A percentile compares a stretch with the other conserved stretches of the same genome.
Conservation (phyloP, 2,329 filamentous ascomycete species). For the Epichloe hybrida region DNA sequence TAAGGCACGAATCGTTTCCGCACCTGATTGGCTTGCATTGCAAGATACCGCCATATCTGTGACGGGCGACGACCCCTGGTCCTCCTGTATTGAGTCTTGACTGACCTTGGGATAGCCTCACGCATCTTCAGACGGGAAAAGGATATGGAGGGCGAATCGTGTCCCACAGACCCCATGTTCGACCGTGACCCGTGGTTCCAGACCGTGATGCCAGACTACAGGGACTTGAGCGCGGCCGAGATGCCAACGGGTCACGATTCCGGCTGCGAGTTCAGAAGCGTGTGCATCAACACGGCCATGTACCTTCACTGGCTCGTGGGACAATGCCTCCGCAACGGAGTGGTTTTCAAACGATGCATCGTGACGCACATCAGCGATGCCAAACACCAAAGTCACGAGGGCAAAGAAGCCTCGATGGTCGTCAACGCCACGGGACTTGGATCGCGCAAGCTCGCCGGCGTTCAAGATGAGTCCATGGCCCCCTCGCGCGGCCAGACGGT, state of each 20-base stretch:
- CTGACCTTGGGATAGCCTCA: conserved; percentile 24
- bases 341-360: conserved; percentile 48
- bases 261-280: conserved; percentile 63
- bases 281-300: conserved; percentile 82
- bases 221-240: conserved; percentile 41
- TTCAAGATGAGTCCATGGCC: conserved; percentile 58
- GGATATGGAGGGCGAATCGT: conserved; percentile 34
- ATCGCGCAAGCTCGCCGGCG: conserved; percentile 64
- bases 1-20: conserved; percentile 14
- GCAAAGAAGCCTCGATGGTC: conserved; percentile 49
- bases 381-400: conserved; percentile 32
- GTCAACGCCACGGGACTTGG: conserved; percentile 79
- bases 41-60: not conserved
- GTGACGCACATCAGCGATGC: conserved; percentile 65
- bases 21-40: not conserved
- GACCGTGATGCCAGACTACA: conserved; percentile 57
- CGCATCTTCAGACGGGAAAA: conserved; percentile 43
- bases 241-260: conserved; percentile 54
- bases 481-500: conserved; percentile 77
- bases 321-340: conserved; percentile 63
- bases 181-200: conserved; percentile 61
- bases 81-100: not conserved
- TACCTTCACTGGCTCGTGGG: conserved; percentile 80
- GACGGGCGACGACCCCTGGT: not conserved
- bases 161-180: conserved; percentile 46